Conservation (phyloP, 2,329 filamentous ascomycete species). For the Stemphylium lycopersici region DNA sequence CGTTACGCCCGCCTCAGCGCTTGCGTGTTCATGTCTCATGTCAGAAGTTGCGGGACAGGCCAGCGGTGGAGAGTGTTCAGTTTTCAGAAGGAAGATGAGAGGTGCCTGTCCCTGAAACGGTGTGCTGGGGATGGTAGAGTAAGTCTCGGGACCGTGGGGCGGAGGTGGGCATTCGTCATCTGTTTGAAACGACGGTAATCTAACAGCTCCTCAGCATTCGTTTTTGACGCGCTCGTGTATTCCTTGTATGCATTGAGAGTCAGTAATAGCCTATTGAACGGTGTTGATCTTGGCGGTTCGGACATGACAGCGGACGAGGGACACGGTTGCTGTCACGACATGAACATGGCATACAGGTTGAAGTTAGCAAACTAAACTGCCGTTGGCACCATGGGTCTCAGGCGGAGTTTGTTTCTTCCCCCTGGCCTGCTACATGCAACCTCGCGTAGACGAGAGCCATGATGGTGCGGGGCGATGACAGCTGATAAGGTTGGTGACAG, state of each 20-base stretch:
- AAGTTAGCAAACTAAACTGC: not conserved
- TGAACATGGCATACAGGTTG: not conserved
- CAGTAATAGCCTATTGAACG: not conserved
- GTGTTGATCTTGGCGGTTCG: not conserved
- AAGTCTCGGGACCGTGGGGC: constrained; percentile 23
- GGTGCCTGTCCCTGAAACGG: constrained; percentile 12
- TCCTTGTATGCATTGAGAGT: not conserved
- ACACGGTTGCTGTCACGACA: not conserved
- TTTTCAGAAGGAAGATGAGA: constrained; percentile 4
- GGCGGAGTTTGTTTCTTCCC: not conserved
- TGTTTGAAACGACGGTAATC: constrained; percentile 32
- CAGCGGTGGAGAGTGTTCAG: constrained; percentile 3
- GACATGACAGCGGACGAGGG: not conserved
- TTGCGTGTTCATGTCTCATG: constrained; percentile 14
- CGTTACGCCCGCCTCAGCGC: constrained; percentile 7
- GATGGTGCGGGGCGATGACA: constrained; percentile 2
- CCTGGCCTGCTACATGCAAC: not conserved
- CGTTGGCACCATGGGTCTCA: not conserved
- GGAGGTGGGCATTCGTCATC: constrained; percentile 18
- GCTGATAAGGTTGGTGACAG: constrained; percentile 14
- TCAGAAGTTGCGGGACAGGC: not conserved
- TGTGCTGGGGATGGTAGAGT: constrained; percentile 1
- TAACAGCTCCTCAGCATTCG: constrained; percentile 18
- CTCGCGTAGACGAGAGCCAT: constrained; percentile 13
- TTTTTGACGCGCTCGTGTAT: not conserved